Base-by-base conservation (phyloP, 1,139 yeast genomes). In the Kodamaea sp. region DNA sequence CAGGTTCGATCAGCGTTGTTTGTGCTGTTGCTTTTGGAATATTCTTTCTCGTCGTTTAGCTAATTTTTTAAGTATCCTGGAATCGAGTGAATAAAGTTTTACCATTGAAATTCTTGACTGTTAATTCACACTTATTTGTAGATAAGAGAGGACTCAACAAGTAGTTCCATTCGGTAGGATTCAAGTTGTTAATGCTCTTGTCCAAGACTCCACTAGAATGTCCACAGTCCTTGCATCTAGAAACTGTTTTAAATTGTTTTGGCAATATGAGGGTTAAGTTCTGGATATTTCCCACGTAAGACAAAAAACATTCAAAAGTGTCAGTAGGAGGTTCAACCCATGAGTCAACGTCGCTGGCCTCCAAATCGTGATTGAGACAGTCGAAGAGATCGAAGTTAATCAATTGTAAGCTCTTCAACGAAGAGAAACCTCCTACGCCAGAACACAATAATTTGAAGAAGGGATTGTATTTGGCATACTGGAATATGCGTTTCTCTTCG, bases 391-490 rank as follows among this genome's bases (percentile, higher is more conserved):
- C 69, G 38, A 70, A 68, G 37, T 67, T 63, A 1, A 51, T 44
- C 14, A 70, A 48, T 8, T 47, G 47, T 9, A 70, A 44, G 9
- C 50, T 47, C 5, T 51, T 48, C 23, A 70, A 38, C 8, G 45
- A 54, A 2, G 59, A 42, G 38, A 63, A 70, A 8, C 59, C 59
- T 0, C 73, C 71, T 19, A 50, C 47, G 5, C 66, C 61, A 5
- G 73, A 66, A 42, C 75, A 67, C n/a, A 70, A 48, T 22, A 70
- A 49, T 39, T 66, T 57, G 51, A 70, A 70, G 34, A 70, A 67
- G n/a, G 61, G 62, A 42, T 66, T 70, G 41, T 55, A 70, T 29
- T 55, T 51, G n/a, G 54, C 46, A 37, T 62, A 70, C 36, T 66
- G 63, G 50, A 70, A 70, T 7, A 41, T 33, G 22, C 28, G 46